phyloP scores from a whole-genome alignment of 805 yeast genomes.

The Lachancea dasiensis region DNA sequence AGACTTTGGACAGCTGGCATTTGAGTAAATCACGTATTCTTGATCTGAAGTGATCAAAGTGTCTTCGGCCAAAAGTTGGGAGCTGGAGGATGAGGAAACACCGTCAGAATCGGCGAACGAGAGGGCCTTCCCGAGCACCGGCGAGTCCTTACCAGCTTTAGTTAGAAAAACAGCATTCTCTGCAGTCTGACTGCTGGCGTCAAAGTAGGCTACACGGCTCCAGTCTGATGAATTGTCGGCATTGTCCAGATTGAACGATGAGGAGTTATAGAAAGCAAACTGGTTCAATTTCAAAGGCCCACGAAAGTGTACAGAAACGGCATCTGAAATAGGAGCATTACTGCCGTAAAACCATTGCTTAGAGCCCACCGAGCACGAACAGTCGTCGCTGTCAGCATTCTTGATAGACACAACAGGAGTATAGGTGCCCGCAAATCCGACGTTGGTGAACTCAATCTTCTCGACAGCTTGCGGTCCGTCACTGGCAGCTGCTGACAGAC shows the following conservation, averaged over 20 bases:
- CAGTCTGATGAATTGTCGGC: slow-evolving; percentile 40
- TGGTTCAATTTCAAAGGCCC: slow-evolving; percentile 60
- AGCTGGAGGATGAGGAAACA: slow-evolving; percentile 35
- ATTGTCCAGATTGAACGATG: slow-evolving; percentile 32
- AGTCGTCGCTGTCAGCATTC: slow-evolving; percentile 17
- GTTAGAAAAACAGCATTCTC: slow-evolving; percentile 65
- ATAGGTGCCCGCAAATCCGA: slow-evolving; percentile 30
- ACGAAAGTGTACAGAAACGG: slow-evolving; percentile 69
- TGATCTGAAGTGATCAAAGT: slow-evolving; percentile 49
- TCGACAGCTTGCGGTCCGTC: slow-evolving; percentile 16
- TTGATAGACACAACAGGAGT: slow-evolving; percentile 27
- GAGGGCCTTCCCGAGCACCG: slow-evolving; percentile 65
- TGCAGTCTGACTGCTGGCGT: slow-evolving; percentile 40
- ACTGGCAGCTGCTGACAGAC: slow-evolving; percentile 3
- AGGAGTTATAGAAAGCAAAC: slow-evolving; percentile 56
- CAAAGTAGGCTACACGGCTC: slow-evolving; percentile 55
- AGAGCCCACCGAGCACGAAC: slow-evolving; percentile 29
- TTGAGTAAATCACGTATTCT: slow-evolving; percentile 57
- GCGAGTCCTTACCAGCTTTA: slow-evolving; percentile 51
- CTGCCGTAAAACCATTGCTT: slow-evolving; percentile 40
- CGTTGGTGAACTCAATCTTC: slow-evolving; percentile 26
- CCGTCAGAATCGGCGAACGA: slow-evolving; percentile 60
- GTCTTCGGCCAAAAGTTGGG: slow-evolving; percentile 46
- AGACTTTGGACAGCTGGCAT: slow-evolving; percentile 49
- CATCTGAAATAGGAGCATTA: slow-evolving; percentile 60